Base-by-base conservation (phyloP, 2,329 filamentous ascomycete species). In the Lasiodiplodia theobromae region DNA sequence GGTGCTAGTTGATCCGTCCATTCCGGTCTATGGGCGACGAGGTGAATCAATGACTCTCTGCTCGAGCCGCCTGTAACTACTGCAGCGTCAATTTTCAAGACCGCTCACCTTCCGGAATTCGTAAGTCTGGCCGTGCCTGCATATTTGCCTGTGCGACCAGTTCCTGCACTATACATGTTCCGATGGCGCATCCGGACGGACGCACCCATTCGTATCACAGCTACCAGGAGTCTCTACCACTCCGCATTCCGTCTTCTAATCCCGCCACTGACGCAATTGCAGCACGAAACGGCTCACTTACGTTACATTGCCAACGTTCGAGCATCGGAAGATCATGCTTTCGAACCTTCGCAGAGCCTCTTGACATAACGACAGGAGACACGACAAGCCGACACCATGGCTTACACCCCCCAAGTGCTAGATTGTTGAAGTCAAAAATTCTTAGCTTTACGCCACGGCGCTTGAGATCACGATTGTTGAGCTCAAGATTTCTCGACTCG, bases 101-200 rank as follows among this genome's bases (percentile, higher is more conserved):
- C 23, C 44, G 16, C 18, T 12, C 60, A 52, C 60, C 60, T 64
- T 64, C 60, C 60, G 12, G 10, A 64, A 64, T 6, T 11, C 47
- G 60, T 49, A 64, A 47, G 60, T 64, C 60, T 38, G 18, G 18
- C 47, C 60, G 37, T 52, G 37, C 47, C 60, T 34, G 60, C 60
- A 52, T 52, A 64, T 52, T 38, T n/a, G 25, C 1, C 18, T 21
- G 60, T 49, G 47, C 16, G 16, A 38, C 47, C 47, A 64, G 18
- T 37, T 12, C 7, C 47, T 52, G 44, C 60, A 51, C 51, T 16
- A 52, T 52, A 47, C 60, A 38, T 21, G 31, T 64, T n/a, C 31
- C 37, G 31, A 52, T 49, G 10, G 44, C 38, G 60, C 28, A 37
- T 64, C 60, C 60, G 47, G 28, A 64, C 28, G 31, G 31, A 14